These are phyloP conservation scores for Ophiostoma novo-ulmi DNA, from an alignment of 2,329 filamentous ascomycete genomes.

Conservation along the genomic window DNA sequence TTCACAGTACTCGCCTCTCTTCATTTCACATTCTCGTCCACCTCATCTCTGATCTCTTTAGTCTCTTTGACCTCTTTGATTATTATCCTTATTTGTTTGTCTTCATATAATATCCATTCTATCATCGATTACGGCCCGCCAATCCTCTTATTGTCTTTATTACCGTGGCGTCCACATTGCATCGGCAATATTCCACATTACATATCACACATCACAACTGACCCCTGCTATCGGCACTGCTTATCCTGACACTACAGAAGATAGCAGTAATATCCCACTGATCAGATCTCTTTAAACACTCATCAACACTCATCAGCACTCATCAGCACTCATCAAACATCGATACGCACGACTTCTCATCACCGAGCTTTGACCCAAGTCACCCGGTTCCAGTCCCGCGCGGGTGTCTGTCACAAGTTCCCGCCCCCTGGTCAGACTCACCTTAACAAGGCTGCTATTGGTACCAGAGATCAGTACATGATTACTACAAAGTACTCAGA, in stretches of 20 bases:
- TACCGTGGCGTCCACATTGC: not conserved
- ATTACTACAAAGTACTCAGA: not conserved
- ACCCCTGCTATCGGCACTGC: not conserved
- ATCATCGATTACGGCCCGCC: not conserved
- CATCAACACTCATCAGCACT: too few relatives aligned
- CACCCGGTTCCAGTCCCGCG: conserved; percentile 6
- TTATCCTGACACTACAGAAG: not conserved
- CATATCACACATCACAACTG: not conserved
- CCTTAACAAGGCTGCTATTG: not conserved
- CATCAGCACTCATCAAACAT: too few relatives aligned
- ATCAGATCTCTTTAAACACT: too few relatives aligned
- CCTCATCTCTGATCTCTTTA: not conserved
- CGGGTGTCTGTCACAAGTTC: conserved; percentile 8
- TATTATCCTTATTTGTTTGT: not conserved
- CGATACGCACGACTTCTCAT: not conserved
- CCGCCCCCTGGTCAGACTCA: not conserved
- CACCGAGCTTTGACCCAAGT: not conserved
- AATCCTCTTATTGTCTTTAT: not conserved
- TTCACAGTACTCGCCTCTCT: not conserved
- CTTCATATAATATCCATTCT: not conserved
- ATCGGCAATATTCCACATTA: not conserved
- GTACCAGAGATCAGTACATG: not conserved
- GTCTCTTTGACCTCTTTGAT: not conserved
- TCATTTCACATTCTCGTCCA: not conserved
- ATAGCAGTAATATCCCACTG: not conserved